Evolutionary conservation across 345 rosid genomes (phyloP).

Genomic region (Adansonia digitata): DNA sequence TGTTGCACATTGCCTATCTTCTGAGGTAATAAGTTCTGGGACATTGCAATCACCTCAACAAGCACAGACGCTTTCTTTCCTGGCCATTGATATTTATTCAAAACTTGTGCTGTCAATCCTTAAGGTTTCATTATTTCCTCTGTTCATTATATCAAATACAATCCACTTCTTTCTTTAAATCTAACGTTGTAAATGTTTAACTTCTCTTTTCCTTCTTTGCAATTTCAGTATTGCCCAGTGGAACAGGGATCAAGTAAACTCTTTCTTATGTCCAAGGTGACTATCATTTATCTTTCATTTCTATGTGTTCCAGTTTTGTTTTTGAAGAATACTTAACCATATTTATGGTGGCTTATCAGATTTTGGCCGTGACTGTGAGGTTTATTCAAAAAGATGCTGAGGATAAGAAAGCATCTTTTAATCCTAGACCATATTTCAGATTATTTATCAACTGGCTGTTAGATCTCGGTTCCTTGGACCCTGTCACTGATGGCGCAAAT

Average conservation of each 20-base stretch:
- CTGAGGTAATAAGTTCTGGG: conserved; percentile 60
- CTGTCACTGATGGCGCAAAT: conserved; percentile 60
- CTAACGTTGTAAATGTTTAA: neutral
- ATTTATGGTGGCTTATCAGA: conserved; percentile 38
- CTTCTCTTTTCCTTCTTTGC: neutral
- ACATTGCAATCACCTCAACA: conserved; percentile 61
- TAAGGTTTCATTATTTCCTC: conserved; percentile 30
- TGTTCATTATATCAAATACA: neutral
- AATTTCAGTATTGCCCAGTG: conserved; percentile 40
- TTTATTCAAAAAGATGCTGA: conserved; percentile 77
- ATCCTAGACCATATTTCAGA: conserved; percentile 72
- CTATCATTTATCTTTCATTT: neutral
- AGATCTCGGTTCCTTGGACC: conserved; percentile 63
- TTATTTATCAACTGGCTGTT: conserved; percentile 71
- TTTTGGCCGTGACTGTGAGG: conserved; percentile 65
- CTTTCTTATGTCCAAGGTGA: conserved; percentile 68
- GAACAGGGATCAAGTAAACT: conserved; percentile 77
- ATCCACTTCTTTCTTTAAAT: neutral
- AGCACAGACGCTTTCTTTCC: conserved; percentile 65
- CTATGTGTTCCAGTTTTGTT: neutral
- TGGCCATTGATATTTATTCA: conserved; percentile 81
- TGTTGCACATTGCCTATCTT: conserved; percentile 77
- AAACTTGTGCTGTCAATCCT: conserved; percentile 64
- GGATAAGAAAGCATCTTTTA: conserved; percentile 66
- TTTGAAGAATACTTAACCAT: neutral